Conservation (phyloP, 2,329 filamentous ascomycete genomes). For the Fusarium praegraminearum region DNA sequence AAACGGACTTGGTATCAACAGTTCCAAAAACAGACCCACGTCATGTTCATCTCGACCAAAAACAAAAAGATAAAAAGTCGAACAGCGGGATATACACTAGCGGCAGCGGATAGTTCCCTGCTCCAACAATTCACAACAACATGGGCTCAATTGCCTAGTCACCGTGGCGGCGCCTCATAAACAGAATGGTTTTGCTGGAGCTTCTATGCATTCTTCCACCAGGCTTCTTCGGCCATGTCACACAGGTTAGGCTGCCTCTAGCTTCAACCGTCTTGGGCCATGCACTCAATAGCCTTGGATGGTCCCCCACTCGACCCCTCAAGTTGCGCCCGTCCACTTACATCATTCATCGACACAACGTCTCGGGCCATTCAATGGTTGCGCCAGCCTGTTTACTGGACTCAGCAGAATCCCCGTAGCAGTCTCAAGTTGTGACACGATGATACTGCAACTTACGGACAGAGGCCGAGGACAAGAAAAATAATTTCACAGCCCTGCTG, state of each 20-base stretch:
- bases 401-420: slow-evolving; percentile 19
- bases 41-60: slow-evolving; percentile 37
- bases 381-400: slow-evolving; percentile 26
- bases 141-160: slow-evolving; percentile 27
- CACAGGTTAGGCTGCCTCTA: slow-evolving; percentile 30
- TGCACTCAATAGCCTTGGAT: slow-evolving; percentile 29
- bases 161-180: slow-evolving; percentile 28
- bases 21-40: slow-evolving; percentile 31
- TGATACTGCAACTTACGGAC: slow-evolving; percentile 22
- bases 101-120: slow-evolving; percentile 24
- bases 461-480: slow-evolving; percentile 24
- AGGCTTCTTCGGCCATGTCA: slow-evolving; percentile 36
- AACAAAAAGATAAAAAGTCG: slow-evolving; percentile 7
- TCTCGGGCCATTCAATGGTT: slow-evolving; percentile 18
- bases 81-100: slow-evolving; percentile 25
- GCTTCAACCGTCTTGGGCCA: slow-evolving; percentile 17
- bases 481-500: slow-evolving; percentile 1
- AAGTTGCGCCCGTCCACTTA: slow-evolving; percentile 46
- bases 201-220: slow-evolving; percentile 49
- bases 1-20: slow-evolving; percentile 14
- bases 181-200: slow-evolving; percentile 25
- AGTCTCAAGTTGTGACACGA: slow-evolving; percentile 25
- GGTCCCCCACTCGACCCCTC: slow-evolving; percentile 40
- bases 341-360: slow-evolving; percentile 46
- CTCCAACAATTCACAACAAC: slow-evolving; percentile 15